Conservation (phyloP, 257 asterid genomes). For the Echites panduratus region DNA sequence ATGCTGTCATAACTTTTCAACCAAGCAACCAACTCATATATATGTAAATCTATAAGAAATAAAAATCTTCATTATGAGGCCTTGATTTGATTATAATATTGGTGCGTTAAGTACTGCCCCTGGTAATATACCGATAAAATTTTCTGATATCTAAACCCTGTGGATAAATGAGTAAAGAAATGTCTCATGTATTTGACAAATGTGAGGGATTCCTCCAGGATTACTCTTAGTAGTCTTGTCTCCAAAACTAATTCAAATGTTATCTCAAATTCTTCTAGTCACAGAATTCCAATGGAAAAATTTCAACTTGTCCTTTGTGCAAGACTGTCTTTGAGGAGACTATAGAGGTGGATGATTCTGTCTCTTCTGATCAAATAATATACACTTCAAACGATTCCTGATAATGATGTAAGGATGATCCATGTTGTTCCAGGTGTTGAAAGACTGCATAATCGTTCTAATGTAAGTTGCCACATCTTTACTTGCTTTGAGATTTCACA, state of each 20-base stretch:
- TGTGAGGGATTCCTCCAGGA: background rate
- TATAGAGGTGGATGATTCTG: conserved; percentile 64
- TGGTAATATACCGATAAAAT: background rate
- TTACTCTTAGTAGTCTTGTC: too few relatives aligned
- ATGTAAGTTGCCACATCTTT: conserved; percentile 43
- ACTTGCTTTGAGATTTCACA: background rate
- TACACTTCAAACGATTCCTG: conserved; percentile 67
- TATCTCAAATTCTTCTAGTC: background rate
- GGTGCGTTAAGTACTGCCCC: background rate
- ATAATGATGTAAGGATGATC: conserved; percentile 33
- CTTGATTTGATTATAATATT: background rate
- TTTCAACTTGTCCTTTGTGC: conserved; percentile 85
- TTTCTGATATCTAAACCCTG: background rate
- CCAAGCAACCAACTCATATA: background rate
- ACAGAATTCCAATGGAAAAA: conserved; percentile 47
- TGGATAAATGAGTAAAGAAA: background rate
- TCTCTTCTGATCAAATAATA: conserved; percentile 72
- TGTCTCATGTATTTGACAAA: background rate
- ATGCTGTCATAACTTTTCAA: background rate
- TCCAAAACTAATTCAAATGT: too few relatives aligned
- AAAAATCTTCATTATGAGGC: background rate
- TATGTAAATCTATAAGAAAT: background rate
- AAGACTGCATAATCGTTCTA: conserved; percentile 26
- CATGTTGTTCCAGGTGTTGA: conserved; percentile 53
- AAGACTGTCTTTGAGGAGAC: conserved; percentile 69